Conservation (phyloP, 257 asterid species). For the Solanum appendiculatum region DNA sequence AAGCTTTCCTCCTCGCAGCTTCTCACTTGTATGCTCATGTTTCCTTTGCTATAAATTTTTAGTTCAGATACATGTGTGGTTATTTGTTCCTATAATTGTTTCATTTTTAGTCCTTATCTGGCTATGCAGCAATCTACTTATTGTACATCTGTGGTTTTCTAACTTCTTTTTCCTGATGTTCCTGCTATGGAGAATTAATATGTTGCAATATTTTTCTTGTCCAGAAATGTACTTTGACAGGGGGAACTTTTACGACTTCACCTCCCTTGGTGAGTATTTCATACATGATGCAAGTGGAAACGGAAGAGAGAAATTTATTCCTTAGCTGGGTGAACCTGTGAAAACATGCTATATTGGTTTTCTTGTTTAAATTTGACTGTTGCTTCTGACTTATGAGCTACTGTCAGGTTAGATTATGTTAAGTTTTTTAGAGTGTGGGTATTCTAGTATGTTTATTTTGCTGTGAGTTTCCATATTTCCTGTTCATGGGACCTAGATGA, state of each 20-base stretch:
- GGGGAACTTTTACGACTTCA: constrained; percentile 89
- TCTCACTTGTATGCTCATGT: not conserved
- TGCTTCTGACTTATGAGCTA: not conserved
- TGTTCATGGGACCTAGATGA: not conserved
- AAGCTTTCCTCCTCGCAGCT: not conserved
- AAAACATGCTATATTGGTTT: not conserved
- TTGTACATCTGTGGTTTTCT: not conserved
- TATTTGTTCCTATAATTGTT: not conserved
- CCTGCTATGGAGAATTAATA: not conserved
- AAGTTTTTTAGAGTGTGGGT: not conserved
- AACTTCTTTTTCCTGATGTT: not conserved
- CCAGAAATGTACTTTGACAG: constrained; percentile 78
- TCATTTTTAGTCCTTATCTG: not conserved
- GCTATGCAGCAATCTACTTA: not conserved
- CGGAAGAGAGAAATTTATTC: not conserved
- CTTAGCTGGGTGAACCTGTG: not conserved
- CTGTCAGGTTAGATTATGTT: not conserved
- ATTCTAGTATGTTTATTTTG: not conserved
- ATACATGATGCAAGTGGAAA: not conserved
- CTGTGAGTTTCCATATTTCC: not conserved
- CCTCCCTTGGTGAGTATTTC: constrained; percentile 65
- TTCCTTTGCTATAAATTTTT: not conserved
- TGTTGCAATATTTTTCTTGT: not conserved
- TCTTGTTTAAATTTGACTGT: not conserved
- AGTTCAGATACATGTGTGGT: not conserved